Percentiles rank a stretch among this genome's conserved stretches.
These are phyloP conservation scores for Oehlia diaphana DNA, from an alignment of 192 early-diverging fungal species.

Conservation along the genomic window DNA sequence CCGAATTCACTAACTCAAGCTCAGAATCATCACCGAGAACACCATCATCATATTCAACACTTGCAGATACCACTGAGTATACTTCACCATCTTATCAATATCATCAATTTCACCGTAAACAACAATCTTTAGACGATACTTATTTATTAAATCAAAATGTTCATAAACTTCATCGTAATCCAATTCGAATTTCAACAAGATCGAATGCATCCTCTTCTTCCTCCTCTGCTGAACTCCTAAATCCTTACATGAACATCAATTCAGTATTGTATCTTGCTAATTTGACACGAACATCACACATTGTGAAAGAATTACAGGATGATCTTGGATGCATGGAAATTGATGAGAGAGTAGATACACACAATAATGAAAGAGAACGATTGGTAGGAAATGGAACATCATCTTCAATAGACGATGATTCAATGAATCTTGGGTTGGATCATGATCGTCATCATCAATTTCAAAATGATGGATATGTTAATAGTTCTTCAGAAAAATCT, in stretches of 20 bases:
- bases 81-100: not conserved
- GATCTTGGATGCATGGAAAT: constrained; percentile 22
- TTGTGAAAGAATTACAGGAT: constrained; percentile 19
- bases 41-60: not conserved
- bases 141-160: not conserved
- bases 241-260: constrained; percentile 26
- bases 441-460: not conserved
- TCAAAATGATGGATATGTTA: not conserved
- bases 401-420: not conserved
- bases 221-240: constrained; percentile 6
- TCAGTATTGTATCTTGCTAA: constrained; percentile 19
- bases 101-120: not conserved
- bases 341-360: not conserved
- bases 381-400: not conserved
- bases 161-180: not conserved
- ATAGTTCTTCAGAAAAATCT: not conserved
- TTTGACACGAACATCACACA: constrained; percentile 19
- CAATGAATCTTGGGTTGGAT: not conserved
- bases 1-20: not conserved
- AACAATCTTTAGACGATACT: not conserved
- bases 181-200: constrained; percentile 22
- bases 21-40: not conserved
- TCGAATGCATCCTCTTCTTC: constrained; percentile 11
- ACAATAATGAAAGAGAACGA: not conserved
- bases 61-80: not conserved